Conservation (phyloP, 306 rosid species). For the Prunus fruticosa region DNA sequence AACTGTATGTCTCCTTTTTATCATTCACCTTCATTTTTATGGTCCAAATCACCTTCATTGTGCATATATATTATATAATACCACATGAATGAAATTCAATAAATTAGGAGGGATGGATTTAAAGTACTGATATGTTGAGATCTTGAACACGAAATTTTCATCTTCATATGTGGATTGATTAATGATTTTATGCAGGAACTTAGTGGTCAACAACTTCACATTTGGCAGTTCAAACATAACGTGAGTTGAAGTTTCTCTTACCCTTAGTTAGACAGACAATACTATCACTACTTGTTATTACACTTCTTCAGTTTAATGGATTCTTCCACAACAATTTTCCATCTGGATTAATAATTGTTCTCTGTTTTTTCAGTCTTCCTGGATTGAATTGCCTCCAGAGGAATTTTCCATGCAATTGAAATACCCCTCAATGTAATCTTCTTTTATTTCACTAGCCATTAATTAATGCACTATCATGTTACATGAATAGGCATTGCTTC, state of each 20-base stretch:
- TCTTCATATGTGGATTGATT: not conserved
- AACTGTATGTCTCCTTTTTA: conserved; percentile 14
- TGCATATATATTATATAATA: too few relatives aligned
- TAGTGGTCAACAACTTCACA: conserved; percentile 33
- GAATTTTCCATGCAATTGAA: too few relatives aligned
- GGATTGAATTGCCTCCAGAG: conserved; percentile 26
- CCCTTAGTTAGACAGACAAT: not conserved
- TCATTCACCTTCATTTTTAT: too few relatives aligned
- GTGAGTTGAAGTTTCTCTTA: conserved; percentile 9
- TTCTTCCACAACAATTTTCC: not conserved
- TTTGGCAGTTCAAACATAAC: conserved; percentile 7
- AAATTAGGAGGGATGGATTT: too few relatives aligned
- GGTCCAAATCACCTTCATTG: too few relatives aligned
- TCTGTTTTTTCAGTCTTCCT: conserved; percentile 16
- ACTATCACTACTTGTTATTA: not conserved
- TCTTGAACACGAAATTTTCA: too few relatives aligned
- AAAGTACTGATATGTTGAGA: too few relatives aligned
- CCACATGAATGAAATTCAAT: too few relatives aligned
- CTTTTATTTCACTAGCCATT: too few relatives aligned
- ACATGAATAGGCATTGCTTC: too few relatives aligned
- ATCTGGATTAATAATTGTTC: not conserved
- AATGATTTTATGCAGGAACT: conserved; percentile 21
- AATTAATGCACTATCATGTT: too few relatives aligned
- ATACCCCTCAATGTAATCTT: too few relatives aligned
- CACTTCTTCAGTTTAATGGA: not conserved